Base-by-base conservation (phyloP, 805 yeast genomes). In the Wickerhamiella musiphila region DNA sequence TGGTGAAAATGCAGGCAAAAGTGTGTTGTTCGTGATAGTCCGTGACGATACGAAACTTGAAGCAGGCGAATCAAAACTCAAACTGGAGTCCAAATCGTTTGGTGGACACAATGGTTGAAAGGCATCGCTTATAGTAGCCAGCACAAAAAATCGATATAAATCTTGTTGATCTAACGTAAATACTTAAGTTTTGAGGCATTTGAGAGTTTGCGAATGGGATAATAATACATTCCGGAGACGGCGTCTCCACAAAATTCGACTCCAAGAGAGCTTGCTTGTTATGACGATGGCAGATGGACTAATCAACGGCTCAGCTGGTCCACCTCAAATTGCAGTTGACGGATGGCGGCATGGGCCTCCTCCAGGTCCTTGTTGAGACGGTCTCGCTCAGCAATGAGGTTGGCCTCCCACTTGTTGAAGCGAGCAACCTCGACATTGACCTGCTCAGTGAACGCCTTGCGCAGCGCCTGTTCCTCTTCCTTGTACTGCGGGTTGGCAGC, bases 401-500 rank as follows among this genome's bases (percentile, higher is more conserved):
- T 86, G 47, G 83, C 79, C 61, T 84, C 95, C 98, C 99, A 90
- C 63, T 86, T 94, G 64, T 92, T 79, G 58, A 90, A 90, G 52
- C 98, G 70, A 49, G 82, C 92, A 51, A 90, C 98, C 61, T 90
- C 98, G 29, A 78, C 78, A 61, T 86, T 84, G 38, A 90, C 81
- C 62, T 90, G 95, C 56, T 84, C 95, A 7, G 96, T 86, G 60
- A 90, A 90, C 56, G 78, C 78, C 59, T 78, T 77, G 68, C 90
- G 82, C 52, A 90, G 66, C 21, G 84, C 77, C 54, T 81, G 90
- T 58, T 90, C 98, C 56, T 86, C 96, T 57, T 90, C 95, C 56
- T 83, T 77, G 63, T 78, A 90, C 58, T 81, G 78, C 31, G 96
- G 96, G 56, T 90, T 84, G 48, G 67, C 82, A 23, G 48, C 43